These are phyloP conservation scores for Vinca minor DNA, from an alignment of 257 asterid genomes.

Conservation along the genomic window DNA sequence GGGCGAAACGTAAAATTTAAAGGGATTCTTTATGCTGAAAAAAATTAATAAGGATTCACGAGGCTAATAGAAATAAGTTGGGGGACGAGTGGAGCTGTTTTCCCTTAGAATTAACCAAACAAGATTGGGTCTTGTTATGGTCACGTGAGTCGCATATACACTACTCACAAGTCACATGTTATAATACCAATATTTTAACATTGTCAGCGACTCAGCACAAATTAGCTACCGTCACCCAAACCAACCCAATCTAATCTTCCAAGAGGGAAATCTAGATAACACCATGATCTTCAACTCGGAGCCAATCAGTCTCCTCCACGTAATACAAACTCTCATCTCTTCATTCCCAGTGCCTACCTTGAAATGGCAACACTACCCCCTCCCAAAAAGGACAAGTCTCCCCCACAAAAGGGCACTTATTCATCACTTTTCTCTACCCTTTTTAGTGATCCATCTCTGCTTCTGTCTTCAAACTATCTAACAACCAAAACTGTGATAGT, in stretches of 20 bases:
- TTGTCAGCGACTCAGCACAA: too few species aligned
- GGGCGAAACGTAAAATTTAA: too few species aligned
- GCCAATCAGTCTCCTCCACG: constrained; percentile 42
- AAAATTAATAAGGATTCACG: too few species aligned
- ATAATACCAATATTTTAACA: not conserved
- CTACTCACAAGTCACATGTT: not conserved
- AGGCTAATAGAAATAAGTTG: too few species aligned
- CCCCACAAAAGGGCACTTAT: constrained; percentile 22
- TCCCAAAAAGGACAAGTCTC: constrained; percentile 15
- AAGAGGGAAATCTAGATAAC: constrained; percentile 52
- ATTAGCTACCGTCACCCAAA: too few species aligned
- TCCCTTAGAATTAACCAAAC: too few species aligned
- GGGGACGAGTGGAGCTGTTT: too few species aligned
- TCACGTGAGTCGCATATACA: constrained; percentile 13
- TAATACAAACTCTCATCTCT: constrained; percentile 25
- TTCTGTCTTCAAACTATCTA: not conserved
- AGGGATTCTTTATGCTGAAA: too few species aligned
- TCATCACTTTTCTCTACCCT: constrained; percentile 11
- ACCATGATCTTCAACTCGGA: constrained; percentile 6
- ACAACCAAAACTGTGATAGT: not conserved
- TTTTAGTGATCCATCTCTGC: constrained; percentile 3
- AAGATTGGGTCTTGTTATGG: too few species aligned
- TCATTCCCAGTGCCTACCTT: not conserved
- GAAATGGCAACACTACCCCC: constrained; percentile 9
- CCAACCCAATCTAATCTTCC: constrained; percentile 16